These are phyloP conservation scores for Anaeramoeba ignava DNA, from an alignment of 78 protist species.

Conservation along the genomic window DNA sequence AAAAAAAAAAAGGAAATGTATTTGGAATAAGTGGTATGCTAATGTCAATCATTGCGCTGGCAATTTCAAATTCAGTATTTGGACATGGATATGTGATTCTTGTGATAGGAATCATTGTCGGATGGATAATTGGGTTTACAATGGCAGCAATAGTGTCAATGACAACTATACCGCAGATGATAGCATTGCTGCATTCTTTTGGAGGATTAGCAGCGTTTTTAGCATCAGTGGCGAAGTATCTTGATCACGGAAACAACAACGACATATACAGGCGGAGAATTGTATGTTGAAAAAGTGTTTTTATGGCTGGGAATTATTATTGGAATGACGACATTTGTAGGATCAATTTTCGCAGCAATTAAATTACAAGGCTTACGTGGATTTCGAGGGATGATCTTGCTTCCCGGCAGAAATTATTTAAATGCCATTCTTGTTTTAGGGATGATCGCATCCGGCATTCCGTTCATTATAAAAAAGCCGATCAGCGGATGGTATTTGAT, in stretches of 20 bases:
- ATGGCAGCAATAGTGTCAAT: slow-evolving; percentile 10
- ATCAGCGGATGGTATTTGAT: not conserved
- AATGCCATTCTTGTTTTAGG: not conserved
- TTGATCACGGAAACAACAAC: not conserved
- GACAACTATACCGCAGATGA: slow-evolving; percentile 29
- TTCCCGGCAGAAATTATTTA: not conserved
- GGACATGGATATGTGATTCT: not conserved
- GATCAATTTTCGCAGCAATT: not conserved
- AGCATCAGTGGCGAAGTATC: slow-evolving; percentile 19
- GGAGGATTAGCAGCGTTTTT: slow-evolving; percentile 56
- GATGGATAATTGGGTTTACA: slow-evolving; percentile 4
- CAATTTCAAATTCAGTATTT: not conserved
- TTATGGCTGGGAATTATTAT: not conserved
- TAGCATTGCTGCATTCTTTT: slow-evolving; percentile 45
- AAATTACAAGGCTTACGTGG: not conserved
- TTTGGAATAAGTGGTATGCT: slow-evolving; percentile 10
- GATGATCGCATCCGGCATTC: not conserved
- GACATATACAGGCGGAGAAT: slow-evolving; percentile 12
- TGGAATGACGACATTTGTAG: not conserved
- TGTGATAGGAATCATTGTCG: slow-evolving; percentile 11
- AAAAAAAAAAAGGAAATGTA: slow-evolving; percentile 1
- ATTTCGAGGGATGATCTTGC: not conserved
- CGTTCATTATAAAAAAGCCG: not conserved
- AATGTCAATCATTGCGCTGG: not conserved
- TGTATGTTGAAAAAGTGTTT: not conserved